These are phyloP conservation scores for Podosphaera aphanis DNA, from an alignment of 2,329 filamentous ascomycete genomes.

Conservation along the genomic window DNA sequence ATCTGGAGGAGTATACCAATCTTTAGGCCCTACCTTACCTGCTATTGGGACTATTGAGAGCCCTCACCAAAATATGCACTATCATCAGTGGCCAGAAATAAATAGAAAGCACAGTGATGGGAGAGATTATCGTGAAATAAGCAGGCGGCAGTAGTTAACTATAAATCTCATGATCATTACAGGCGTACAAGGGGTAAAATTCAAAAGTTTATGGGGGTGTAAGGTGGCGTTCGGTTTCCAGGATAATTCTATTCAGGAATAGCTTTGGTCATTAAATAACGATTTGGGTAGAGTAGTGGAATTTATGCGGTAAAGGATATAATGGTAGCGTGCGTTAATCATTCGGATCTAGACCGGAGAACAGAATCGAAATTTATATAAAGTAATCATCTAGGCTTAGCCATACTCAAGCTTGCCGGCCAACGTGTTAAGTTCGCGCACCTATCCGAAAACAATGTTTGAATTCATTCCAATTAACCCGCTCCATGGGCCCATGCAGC, in stretches of 20 bases:
- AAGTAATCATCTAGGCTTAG: too few relatives aligned
- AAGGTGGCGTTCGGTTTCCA: background rate
- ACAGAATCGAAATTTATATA: too few relatives aligned
- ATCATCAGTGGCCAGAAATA: conserved; percentile 13
- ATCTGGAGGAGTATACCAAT: conserved; percentile 14
- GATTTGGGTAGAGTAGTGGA: background rate
- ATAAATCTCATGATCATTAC: background rate
- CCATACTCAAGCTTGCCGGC: too few relatives aligned
- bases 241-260: background rate
- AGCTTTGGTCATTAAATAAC: background rate
- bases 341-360: too few relatives aligned
- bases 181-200: background rate
- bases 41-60: conserved; percentile 10
- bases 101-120: conserved; percentile 32
- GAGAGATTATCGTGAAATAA: conserved; percentile 22
- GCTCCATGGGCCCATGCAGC: too few relatives aligned
- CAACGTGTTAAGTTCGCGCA: too few relatives aligned
- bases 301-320: background rate
- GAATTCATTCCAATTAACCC: too few relatives aligned
- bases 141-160: conserved; percentile 15
- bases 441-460: too few relatives aligned
- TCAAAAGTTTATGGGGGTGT: background rate
- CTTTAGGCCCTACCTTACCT: conserved; percentile 20
- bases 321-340: too few relatives aligned
- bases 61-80: background rate